A percentile compares a stretch with the other conserved stretches of the same genome.
These are phyloP conservation scores for Wallacemonas sp. DNA, from an alignment of 208 protist species.

Conservation along the genomic window DNA sequence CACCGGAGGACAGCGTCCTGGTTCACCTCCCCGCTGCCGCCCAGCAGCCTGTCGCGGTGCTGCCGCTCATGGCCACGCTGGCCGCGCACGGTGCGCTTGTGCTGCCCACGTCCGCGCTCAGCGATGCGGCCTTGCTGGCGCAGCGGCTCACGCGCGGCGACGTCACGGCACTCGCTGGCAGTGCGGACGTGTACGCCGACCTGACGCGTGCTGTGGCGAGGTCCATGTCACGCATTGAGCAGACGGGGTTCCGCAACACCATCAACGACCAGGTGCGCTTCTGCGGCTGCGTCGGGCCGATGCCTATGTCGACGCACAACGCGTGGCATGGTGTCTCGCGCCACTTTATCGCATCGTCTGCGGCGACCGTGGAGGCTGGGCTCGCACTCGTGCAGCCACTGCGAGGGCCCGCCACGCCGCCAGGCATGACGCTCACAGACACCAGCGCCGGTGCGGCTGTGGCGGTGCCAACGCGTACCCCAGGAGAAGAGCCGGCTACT, in stretches of 20 bases:
- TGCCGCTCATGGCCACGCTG: neutral
- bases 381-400: constrained; percentile 95
- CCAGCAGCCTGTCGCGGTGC: neutral
- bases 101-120: constrained; percentile 16
- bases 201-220: constrained; percentile 60
- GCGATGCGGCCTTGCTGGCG: constrained; percentile 58
- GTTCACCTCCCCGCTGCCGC: neutral
- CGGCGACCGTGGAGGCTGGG: constrained; percentile 97
- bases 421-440: neutral
- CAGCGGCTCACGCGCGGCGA: constrained; percentile 58
- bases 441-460: too few relatives aligned
- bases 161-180: constrained; percentile 94
- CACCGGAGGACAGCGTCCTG: neutral
- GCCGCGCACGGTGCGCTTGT: neutral
- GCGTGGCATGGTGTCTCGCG: constrained; percentile 88
- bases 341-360: constrained; percentile 92
- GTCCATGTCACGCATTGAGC: constrained; percentile 40
- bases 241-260: constrained; percentile 46
- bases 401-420: constrained; percentile 6
- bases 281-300: constrained; percentile 93
- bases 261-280: constrained; percentile 71
- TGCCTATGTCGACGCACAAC: constrained; percentile 85
- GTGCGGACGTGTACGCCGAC: constrained; percentile 95
- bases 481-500: too few relatives aligned
- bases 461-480: too few relatives aligned